phyloP scores from a whole-genome alignment of 2,329 filamentous ascomycete species.

The Erysiphe pulchra region DNA sequence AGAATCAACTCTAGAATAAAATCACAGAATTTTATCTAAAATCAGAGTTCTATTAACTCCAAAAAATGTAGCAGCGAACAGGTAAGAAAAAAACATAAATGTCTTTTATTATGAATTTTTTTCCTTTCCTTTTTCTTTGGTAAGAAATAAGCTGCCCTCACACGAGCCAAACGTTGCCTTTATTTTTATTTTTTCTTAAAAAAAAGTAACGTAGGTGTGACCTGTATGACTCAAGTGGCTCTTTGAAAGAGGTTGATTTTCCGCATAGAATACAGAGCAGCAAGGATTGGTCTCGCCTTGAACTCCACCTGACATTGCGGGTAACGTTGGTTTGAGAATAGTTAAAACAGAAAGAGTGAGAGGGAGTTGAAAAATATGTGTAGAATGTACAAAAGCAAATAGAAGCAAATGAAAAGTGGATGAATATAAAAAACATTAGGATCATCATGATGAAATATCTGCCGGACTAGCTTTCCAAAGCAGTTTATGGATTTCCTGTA shows the following conservation, averaged over 20 bases:
- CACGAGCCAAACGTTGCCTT: background rate
- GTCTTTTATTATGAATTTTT: no score
- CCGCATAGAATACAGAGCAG: constrained; percentile 53
- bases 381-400: background rate
- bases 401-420: no score
- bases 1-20: no score
- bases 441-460: background rate
- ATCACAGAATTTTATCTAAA: no score
- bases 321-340: constrained; percentile 7
- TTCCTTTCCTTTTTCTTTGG: no score
- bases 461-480: background rate
- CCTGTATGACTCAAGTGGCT: background rate
- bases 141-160: background rate
- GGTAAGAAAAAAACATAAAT: no score
- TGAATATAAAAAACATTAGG: no score
- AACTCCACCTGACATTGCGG: constrained; percentile 52
- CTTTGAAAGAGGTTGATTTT: constrained; percentile 19
- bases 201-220: constrained; percentile 1
- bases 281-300: constrained; percentile 53
- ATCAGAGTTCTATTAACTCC: no score
- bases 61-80: no score
- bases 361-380: background rate
- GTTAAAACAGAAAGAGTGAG: background rate
- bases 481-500: constrained; percentile 3
- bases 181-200: background rate